These are phyloP conservation scores for Aspergillus sp. DNA, from an alignment of 2,329 filamentous ascomycete species.

Conservation along the genomic window DNA sequence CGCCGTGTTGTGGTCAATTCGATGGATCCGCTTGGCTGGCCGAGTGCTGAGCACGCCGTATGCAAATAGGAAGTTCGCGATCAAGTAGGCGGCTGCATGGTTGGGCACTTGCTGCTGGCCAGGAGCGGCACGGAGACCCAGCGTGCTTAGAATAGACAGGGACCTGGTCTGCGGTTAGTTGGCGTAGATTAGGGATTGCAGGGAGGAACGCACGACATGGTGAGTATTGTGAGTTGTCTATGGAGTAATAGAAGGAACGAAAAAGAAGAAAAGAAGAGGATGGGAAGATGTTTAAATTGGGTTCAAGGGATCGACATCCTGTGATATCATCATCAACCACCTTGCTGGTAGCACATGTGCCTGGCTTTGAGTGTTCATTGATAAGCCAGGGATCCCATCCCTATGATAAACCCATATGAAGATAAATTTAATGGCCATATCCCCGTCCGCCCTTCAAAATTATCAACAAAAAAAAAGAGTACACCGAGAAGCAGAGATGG, in stretches of 20 bases:
- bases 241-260: background rate
- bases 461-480: background rate
- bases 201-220: background rate
- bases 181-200: background rate
- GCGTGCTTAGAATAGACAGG: slow-evolving; percentile 15
- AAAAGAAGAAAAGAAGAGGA: background rate
- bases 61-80: slow-evolving; percentile 42
- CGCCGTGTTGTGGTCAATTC: slow-evolving; percentile 40
- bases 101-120: slow-evolving; percentile 19
- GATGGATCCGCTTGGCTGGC: slow-evolving; percentile 28
- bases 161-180: background rate
- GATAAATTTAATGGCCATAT: background rate
- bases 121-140: slow-evolving; percentile 23
- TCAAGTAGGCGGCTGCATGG: slow-evolving; percentile 32
- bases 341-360: background rate
- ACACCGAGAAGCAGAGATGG: background rate
- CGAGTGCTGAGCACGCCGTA: slow-evolving; percentile 39
- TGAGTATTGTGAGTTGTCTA: background rate
- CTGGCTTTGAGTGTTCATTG: no score
- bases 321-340: background rate
- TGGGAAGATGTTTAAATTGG: background rate
- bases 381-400: no score
- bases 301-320: background rate
- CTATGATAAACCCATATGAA: background rate
- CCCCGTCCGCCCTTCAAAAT: background rate